Evolutionary conservation across 495 filamentous ascomycete species (phyloP).

Genomic region (Collariella sp.): DNA sequence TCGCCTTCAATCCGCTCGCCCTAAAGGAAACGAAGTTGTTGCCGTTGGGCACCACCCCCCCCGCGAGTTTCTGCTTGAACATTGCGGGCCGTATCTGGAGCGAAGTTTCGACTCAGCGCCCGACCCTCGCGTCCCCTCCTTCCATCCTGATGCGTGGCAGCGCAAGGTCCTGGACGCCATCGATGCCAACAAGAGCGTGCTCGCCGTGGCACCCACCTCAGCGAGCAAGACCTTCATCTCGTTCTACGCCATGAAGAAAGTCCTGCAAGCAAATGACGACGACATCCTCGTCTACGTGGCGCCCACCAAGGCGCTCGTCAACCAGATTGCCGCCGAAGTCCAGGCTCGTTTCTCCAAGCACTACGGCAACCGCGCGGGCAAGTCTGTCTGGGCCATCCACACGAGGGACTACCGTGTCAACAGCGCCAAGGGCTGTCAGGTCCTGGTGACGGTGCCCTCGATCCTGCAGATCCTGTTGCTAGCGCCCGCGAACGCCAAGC

Average conservation of each 20-base stretch:
- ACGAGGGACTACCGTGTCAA: slow-evolving; percentile 66
- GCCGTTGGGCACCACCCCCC: slow-evolving; percentile 2
- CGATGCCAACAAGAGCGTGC: slow-evolving; percentile 56
- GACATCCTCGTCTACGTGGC: slow-evolving; percentile 69
- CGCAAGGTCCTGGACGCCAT: slow-evolving; percentile 63
- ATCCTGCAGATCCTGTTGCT: slow-evolving; percentile 75
- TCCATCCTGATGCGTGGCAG: slow-evolving; percentile 71
- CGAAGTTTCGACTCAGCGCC: slow-evolving; percentile 57
- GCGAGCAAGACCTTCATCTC: slow-evolving; percentile 52
- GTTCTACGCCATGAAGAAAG: slow-evolving; percentile 74
- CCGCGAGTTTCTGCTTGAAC: slow-evolving; percentile 53
- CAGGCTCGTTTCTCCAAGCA: slow-evolving; percentile 55
- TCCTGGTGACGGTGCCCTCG: slow-evolving; percentile 68
- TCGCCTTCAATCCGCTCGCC: slow-evolving; percentile 8
- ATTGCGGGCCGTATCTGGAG: slow-evolving; percentile 68
- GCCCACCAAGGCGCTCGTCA: slow-evolving; percentile 74
- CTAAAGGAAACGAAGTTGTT: background rate
- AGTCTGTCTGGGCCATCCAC: slow-evolving; percentile 71
- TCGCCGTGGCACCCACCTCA: slow-evolving; percentile 70
- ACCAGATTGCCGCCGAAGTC: slow-evolving; percentile 73
- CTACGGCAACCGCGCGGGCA: slow-evolving; percentile 41
- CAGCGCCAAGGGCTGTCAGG: slow-evolving; percentile 59
- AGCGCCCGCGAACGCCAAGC: slow-evolving; percentile 53
- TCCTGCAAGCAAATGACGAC: slow-evolving; percentile 56
- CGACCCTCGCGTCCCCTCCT: slow-evolving; percentile 53